phyloP scores from a whole-genome alignment of 2,329 filamentous ascomycete species.

The Diaporthe nobilis region DNA sequence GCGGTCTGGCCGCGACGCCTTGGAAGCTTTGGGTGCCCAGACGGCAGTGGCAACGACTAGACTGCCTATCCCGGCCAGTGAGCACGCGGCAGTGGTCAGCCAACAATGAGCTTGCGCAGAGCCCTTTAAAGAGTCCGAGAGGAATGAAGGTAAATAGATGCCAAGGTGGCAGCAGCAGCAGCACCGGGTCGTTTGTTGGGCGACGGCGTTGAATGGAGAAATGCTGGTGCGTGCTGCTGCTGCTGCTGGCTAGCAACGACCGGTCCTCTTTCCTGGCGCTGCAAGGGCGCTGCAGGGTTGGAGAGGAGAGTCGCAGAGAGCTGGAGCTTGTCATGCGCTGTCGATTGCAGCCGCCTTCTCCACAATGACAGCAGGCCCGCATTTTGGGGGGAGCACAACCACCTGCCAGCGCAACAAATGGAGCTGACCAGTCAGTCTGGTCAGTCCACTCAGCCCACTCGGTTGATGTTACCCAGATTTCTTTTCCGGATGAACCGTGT shows the following conservation, averaged over 20 bases:
- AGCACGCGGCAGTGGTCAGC: not conserved
- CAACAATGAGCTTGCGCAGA: not conserved
- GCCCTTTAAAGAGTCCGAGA: not conserved
- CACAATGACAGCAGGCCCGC: conserved; percentile 29
- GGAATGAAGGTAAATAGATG: not conserved
- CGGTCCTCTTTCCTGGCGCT: not conserved
- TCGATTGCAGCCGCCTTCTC: conserved; percentile 31
- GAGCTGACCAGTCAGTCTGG: not conserved
- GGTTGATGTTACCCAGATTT: not conserved
- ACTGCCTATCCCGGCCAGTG: not conserved
- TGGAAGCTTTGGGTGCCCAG: not conserved
- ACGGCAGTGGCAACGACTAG: not conserved
- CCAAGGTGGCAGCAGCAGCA: not conserved
- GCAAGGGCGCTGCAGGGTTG: conserved; percentile 24
- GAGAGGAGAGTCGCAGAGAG: not conserved
- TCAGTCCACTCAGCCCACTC: not conserved
- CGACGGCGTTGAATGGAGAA: not conserved
- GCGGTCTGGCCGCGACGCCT: not conserved
- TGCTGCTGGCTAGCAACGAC: not conserved
- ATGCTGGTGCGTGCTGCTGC: not conserved
- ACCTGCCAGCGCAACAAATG: conserved; percentile 21
- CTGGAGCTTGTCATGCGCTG: conserved; percentile 28
- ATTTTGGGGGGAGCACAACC: conserved; percentile 19
- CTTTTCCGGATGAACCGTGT: not conserved
- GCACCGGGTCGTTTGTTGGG: not conserved